A percentile compares a stretch with the other conserved stretches of the same genome.
phyloP scores from a whole-genome alignment of 495 filamentous ascomycete species.

The Podospora tetraspora region DNA sequence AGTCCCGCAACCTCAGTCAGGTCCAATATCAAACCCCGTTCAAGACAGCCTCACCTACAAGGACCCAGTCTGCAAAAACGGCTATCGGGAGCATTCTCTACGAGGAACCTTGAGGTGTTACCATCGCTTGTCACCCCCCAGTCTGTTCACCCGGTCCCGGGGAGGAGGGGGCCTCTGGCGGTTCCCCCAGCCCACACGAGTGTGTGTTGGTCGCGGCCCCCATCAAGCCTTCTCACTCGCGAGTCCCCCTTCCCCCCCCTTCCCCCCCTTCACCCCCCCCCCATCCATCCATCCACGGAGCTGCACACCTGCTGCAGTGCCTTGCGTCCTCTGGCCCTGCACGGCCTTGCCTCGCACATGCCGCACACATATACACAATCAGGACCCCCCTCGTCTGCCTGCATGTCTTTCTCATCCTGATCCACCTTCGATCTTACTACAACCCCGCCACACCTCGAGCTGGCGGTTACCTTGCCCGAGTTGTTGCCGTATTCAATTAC shows the following conservation, averaged over 20 bases:
- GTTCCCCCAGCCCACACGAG: slow-evolving; percentile 18
- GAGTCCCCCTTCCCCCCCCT: slow-evolving; percentile 20
- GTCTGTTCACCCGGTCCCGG: slow-evolving; percentile 19
- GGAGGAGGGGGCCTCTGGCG: slow-evolving; percentile 5
- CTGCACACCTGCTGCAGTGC: slow-evolving; percentile 35
- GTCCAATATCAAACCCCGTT: slow-evolving; percentile 13
- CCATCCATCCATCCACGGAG: slow-evolving; percentile 23
- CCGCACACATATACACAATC: slow-evolving; percentile 32
- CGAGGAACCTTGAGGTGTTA: slow-evolving; percentile 32
- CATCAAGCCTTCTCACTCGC: slow-evolving; percentile 23
- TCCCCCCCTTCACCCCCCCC: slow-evolving; percentile 15
- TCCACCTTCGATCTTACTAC: slow-evolving; percentile 34
- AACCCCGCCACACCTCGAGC: slow-evolving; percentile 28
- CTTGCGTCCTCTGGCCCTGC: slow-evolving; percentile 36
- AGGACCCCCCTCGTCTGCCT: slow-evolving; percentile 33
- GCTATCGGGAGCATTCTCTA: slow-evolving; percentile 30
- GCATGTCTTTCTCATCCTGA: slow-evolving; percentile 39
- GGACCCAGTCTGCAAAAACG: slow-evolving; percentile 13
- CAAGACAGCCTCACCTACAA: slow-evolving; percentile 13
- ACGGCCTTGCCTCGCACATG: slow-evolving; percentile 30
- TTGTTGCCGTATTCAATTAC: slow-evolving; percentile 30
- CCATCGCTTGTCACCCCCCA: slow-evolving; percentile 31
- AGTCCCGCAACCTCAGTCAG: slow-evolving; percentile 5
- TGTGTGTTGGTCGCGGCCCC: slow-evolving; percentile 10
- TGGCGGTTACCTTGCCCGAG: slow-evolving; percentile 24